Evolutionary conservation across 1,139 yeast genomes (phyloP).

Genomic region (Yamadazyma spencermartinsiae): DNA sequence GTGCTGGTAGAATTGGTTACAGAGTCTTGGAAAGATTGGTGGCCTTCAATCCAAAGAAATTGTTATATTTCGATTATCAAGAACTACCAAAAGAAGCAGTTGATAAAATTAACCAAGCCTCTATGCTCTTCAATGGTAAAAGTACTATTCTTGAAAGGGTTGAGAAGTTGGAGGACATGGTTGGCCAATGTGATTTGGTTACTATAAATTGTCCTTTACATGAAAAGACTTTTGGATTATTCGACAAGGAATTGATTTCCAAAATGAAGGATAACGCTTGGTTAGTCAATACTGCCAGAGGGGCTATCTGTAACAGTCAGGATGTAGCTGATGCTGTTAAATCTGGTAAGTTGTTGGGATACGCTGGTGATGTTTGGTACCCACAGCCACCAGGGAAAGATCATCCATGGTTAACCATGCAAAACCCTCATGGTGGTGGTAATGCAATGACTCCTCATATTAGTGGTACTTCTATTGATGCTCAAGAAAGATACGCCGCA

Average conservation of each 20-base stretch:
- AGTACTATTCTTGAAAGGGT: constrained; percentile 55
- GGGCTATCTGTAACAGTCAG: constrained; percentile 71
- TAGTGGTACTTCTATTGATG: constrained; percentile 79
- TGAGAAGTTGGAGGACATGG: constrained; percentile 64
- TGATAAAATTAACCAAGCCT: constrained; percentile 46
- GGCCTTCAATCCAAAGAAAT: constrained; percentile 74
- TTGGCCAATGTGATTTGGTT: constrained; percentile 68
- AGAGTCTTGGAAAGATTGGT: constrained; percentile 71
- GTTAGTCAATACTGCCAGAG: constrained; percentile 83
- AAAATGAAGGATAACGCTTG: constrained; percentile 78
- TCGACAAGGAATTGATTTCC: constrained; percentile 65
- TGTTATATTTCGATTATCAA: constrained; percentile 77
- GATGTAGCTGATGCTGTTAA: constrained; percentile 75
- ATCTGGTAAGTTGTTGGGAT: constrained; percentile 71
- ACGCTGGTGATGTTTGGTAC: constrained; percentile 85
- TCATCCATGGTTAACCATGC: constrained; percentile 78
- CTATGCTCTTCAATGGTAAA: constrained; percentile 38
- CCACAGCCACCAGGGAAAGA: constrained; percentile 77
- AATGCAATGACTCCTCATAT: constrained; percentile 87
- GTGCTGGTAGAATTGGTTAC: constrained; percentile 82
- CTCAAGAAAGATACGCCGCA: constrained; percentile 70
- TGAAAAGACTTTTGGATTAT: constrained; percentile 63
- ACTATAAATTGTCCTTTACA: constrained; percentile 81
- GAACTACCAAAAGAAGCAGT: constrained; percentile 59
- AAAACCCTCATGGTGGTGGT: constrained; percentile 67